Conservation (phyloP, 2,329 filamentous ascomycete genomes). For the Calonectria naviculata region DNA sequence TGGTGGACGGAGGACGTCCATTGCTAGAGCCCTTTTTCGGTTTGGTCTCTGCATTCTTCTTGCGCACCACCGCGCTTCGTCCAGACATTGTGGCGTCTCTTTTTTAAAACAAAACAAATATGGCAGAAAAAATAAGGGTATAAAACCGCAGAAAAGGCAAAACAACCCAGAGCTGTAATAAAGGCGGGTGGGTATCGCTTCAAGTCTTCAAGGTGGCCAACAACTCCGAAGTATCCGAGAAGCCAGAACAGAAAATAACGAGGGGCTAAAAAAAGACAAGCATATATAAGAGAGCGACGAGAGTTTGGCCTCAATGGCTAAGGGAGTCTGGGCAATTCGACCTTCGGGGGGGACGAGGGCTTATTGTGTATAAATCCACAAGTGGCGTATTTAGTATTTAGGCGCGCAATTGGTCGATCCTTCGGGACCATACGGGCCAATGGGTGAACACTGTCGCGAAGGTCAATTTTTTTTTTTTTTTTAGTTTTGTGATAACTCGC, state of each 20-base stretch:
- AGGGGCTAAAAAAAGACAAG: not conserved
- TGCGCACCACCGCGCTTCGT: conserved; percentile 68
- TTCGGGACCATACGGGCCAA: not conserved
- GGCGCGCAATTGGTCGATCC: not conserved
- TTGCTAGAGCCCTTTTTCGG: conserved; percentile 38
- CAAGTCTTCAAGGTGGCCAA: not conserved
- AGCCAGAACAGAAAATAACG: not conserved
- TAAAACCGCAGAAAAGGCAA: not conserved
- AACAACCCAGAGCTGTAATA: not conserved
- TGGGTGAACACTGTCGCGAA: not conserved
- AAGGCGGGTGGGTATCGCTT: not conserved
- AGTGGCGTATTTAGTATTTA: not conserved
- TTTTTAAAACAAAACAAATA: not conserved
- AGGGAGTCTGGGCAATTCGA: not conserved
- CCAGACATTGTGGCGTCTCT: conserved; percentile 59
- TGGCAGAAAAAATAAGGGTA: not conserved
- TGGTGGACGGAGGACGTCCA: conserved; percentile 49
- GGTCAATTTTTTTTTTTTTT: conserved; percentile 1
- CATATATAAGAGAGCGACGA: not conserved
- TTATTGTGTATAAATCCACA: conserved; percentile 12
- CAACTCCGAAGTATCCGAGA: conserved; percentile 15
- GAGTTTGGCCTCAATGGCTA: not conserved
- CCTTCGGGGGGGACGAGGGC: not conserved
- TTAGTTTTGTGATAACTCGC: conserved; percentile 15
- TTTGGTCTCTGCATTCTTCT: conserved; percentile 65